Evolutionary conservation across 2,329 filamentous ascomycete species (phyloP), one percentile per base, ranked within the genome.

Genomic region (Didymella sp.): DNA sequence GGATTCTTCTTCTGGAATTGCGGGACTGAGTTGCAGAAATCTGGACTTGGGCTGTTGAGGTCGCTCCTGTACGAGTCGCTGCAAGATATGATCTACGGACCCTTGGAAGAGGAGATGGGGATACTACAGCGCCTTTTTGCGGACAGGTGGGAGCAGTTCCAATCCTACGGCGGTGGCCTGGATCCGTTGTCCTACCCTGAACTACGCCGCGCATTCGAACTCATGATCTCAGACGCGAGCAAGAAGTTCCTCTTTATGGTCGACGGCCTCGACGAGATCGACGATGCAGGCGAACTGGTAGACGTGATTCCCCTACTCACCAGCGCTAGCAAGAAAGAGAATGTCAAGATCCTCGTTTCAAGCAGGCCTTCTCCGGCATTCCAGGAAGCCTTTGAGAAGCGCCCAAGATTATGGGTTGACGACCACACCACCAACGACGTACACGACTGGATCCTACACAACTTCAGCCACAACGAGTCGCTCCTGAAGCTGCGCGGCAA

Each of bases 1-100:
- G 74, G 71, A 0, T 82, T 78, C 64, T 82, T 80, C 59, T 81
- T 82, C 54, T 82, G 80, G 80, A 78, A 64, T 21, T 61, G 57
- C 28, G 72, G 72, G 6, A 66, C 62, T n/a, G 56, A 66, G 13
- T 27, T 73, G 35, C 70, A 74, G 42, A 71, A 65, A n/a, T 68
- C 70, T 8, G 53, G 57, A 0, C 43, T 63, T 3, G 70, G 70
- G 4, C 43, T 73, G 13, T 43, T 73, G 8, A 58, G 66, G 31
- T 61, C 70, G 11, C 53, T 74, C 4, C 62, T 74, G 9, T 74
- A 69, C 51, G 70, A 74, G 42, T 60, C 66, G 3, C 56, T 73
- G 25, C 70, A 71, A 31, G 70, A 73, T 33, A 70, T 73, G 68
- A 69, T 73, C 9, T 70, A 69, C 51, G 70, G 70, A 0, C 69